phyloP scores from a whole-genome alignment of 2,329 filamentous ascomycete species.

The Claviceps monticola region DNA sequence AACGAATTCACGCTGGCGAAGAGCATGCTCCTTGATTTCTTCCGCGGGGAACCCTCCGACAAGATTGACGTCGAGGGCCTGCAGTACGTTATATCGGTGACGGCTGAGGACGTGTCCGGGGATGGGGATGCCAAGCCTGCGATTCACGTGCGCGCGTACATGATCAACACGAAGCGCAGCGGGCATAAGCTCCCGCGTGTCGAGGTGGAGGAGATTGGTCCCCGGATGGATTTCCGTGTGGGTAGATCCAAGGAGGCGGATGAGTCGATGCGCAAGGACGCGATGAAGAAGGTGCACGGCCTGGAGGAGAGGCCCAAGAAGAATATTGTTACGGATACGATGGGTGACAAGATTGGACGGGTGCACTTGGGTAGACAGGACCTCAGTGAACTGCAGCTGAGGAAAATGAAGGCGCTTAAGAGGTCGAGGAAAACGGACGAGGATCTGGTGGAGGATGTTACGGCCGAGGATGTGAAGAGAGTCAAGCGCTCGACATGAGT shows the following conservation, averaged over 20 bases:
- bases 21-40: slow-evolving; percentile 78
- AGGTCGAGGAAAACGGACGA: slow-evolving; percentile 51
- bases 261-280: slow-evolving; percentile 69
- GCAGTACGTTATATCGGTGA: slow-evolving; percentile 77
- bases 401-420: slow-evolving; percentile 99
- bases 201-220: slow-evolving; percentile 90
- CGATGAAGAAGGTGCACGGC: slow-evolving; percentile 71
- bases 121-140: slow-evolving; percentile 35
- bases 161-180: slow-evolving; percentile 72
- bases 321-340: slow-evolving; percentile 81
- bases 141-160: slow-evolving; percentile 64
- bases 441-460: slow-evolving; percentile 31
- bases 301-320: slow-evolving; percentile 76
- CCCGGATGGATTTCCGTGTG: slow-evolving; percentile 80
- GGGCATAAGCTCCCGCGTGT: slow-evolving; percentile 80
- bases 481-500: slow-evolving; percentile 15
- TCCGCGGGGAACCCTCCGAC: slow-evolving; percentile 60
- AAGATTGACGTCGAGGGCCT: slow-evolving; percentile 91
- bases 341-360: slow-evolving; percentile 92
- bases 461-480: slow-evolving; percentile 24
- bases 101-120: slow-evolving; percentile 49
- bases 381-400: slow-evolving; percentile 72
- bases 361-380: slow-evolving; percentile 89
- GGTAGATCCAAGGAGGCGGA: slow-evolving; percentile 72
- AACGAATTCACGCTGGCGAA: slow-evolving; percentile 78